Conservation (phyloP, 1,284 basidiomycete species). For the Lignosus rhinocerotis region DNA sequence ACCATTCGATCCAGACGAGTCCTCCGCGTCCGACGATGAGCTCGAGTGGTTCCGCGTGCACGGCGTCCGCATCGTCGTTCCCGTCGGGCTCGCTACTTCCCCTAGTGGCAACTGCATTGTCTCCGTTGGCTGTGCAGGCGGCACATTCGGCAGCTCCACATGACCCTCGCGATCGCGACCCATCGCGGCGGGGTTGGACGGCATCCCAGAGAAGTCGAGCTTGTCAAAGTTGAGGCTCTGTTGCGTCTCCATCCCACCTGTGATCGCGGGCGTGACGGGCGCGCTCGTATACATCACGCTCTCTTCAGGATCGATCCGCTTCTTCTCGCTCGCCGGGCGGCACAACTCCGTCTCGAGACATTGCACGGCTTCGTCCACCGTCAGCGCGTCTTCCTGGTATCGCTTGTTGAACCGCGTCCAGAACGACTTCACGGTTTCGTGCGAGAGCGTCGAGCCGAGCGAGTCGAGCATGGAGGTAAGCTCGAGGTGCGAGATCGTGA, state of each 20-base stretch:
- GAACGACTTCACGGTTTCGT: conserved; percentile 79
- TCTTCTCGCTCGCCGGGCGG: conserved; percentile 71
- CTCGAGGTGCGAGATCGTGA: conserved; percentile 81
- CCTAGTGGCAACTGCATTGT: conserved; percentile 45
- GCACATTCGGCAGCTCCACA: conserved; percentile 22
- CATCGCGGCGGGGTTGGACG: conserved; percentile 30
- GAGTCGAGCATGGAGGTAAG: conserved; percentile 97
- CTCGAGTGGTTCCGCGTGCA: conserved; percentile 34
- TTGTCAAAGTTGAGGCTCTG: conserved; percentile 50
- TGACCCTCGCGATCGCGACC: conserved; percentile 1
- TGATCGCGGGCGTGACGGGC: conserved; percentile 48
- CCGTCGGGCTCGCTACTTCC: conserved; percentile 23
- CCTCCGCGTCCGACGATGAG: conserved; percentile 48
- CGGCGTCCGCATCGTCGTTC: conserved; percentile 4
- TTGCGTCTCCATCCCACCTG: conserved; percentile 32
- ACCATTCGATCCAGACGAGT: conserved; percentile 35
- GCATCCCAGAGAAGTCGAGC: conserved; percentile 66
- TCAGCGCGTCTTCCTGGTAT: conserved; percentile 72
- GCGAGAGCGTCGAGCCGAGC: conserved; percentile 89
- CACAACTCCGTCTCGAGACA: conserved; percentile 82
- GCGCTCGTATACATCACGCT: conserved; percentile 38
- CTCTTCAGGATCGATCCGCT: conserved; percentile 47
- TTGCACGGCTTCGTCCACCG: conserved; percentile 75
- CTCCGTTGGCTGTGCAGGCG: conserved; percentile 41
- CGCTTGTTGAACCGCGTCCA: conserved; percentile 74